Base-by-base conservation (phyloP, 169 alveolate genomes). In the Pseudocohnilembus persalinus region DNA sequence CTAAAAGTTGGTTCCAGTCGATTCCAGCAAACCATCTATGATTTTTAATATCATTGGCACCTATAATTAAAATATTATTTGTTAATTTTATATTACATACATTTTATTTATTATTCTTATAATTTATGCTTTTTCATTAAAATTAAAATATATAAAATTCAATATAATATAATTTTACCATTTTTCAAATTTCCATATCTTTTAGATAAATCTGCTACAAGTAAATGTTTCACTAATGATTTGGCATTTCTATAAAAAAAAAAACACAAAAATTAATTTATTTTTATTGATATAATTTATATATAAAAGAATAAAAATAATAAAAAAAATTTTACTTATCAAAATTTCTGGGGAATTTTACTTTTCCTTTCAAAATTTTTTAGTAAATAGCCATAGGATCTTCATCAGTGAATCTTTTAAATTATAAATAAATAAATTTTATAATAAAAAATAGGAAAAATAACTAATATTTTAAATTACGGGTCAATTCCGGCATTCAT, bases 371-470 rank as follows among this genome's bases (percentile, higher is more conserved):
- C 29, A 91, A 82, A 27, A 93, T 91, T 89, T 92, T 94, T 81
- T 91, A 84, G 83, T 91, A 93, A 35, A 92, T 94, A 68, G 95
- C 95, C 98, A 89, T 96, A 77, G 95, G 97, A 91, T 93, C 97
- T 91, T 84, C 98, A 95, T 96, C 96, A 88, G 93, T 95, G 88
- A 96, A 96, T 32, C 68, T 49, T 11, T 49, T 11, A 49, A 11
- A 49, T 49, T 11, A 49, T 11, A n/a, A n/a, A n/a, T n/a, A 96
- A 96, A 76, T 92, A 93, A 29, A 86, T 85, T 87, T 75, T 86
- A 30, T n/a, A 31, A 35, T 33, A 35, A 74, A 87, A 85, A 79
- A 29, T 64, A 15, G 0, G 24, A 29, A 64, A 27, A 16, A 26
- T 6, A 31, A 63, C 15, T 1, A 33, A 77, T 34, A 24, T 49